Percentiles rank a stretch among this genome's conserved stretches.
These are phyloP conservation scores for Quercus tomentella DNA, from an alignment of 331 rosid genomes.

Conservation along the genomic window DNA sequence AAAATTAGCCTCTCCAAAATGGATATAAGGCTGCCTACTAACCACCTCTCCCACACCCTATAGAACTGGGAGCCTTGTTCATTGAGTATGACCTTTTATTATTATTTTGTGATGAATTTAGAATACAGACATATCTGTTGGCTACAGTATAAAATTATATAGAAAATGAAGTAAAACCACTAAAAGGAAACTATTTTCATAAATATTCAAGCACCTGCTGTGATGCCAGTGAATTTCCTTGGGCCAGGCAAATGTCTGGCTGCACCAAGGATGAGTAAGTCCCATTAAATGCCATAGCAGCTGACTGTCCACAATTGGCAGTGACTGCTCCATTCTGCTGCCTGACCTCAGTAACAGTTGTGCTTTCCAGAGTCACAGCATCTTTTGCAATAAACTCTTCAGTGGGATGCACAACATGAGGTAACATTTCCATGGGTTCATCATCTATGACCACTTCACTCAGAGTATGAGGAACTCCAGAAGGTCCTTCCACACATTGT, in stretches of 20 bases:
- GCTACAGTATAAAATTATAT: not conserved
- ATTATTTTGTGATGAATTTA: not conserved
- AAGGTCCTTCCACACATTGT: not conserved
- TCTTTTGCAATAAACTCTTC: slow-evolving; percentile 3
- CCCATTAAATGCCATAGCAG: slow-evolving; percentile 11
- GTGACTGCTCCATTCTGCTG: not conserved
- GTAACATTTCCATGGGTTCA: slow-evolving; percentile 1
- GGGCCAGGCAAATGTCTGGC: not conserved
- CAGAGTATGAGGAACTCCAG: slow-evolving; percentile 15
- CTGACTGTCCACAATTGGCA: slow-evolving; percentile 14
- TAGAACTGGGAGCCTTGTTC: too few species aligned
- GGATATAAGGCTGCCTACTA: too few species aligned
- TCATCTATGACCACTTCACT: slow-evolving; percentile 4
- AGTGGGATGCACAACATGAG: slow-evolving; percentile 14
- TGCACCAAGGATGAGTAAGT: slow-evolving; percentile 18
- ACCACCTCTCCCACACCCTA: too few species aligned
- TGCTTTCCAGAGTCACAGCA: slow-evolving; percentile 4
- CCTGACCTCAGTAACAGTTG: slow-evolving; percentile 16
- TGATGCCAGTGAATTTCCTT: slow-evolving; percentile 5
- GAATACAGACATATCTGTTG: not conserved
- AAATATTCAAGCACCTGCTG: slow-evolving; percentile 27
- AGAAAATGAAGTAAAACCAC: slow-evolving; percentile 8
- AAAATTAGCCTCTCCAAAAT: too few species aligned
- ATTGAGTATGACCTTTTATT: not conserved
- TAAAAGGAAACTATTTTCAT: not conserved